A percentile compares a stretch with the other conserved stretches of the same genome.
These are phyloP conservation scores for Phanerodontia chrysosporium DNA, from an alignment of 768 basidiomycete species.

Conservation along the genomic window DNA sequence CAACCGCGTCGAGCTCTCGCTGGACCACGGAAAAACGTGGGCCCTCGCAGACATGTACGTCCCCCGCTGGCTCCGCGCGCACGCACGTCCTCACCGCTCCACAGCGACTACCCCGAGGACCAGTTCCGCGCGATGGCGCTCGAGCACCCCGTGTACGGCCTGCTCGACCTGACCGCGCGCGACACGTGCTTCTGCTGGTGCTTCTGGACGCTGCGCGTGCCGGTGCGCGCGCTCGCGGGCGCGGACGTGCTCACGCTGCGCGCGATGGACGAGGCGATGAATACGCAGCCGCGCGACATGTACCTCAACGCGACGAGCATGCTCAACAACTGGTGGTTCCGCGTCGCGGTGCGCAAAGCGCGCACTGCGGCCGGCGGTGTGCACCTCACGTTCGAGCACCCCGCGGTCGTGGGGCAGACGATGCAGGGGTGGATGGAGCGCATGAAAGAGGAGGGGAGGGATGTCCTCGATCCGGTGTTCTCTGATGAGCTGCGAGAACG, in stretches of 20 bases:
- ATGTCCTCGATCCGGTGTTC: constrained; percentile 41
- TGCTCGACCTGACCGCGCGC: constrained; percentile 41
- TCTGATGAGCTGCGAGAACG: constrained; percentile 2
- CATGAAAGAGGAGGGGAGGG: constrained; percentile 40
- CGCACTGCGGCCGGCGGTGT: constrained; percentile 23
- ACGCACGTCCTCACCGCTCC: background rate
- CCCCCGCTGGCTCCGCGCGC: background rate
- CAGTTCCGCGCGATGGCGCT: constrained; percentile 36
- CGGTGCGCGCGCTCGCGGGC: constrained; percentile 28
- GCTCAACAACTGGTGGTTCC: constrained; percentile 62
- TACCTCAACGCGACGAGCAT: constrained; percentile 55
- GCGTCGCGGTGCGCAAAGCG: constrained; percentile 42
- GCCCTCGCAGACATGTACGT: constrained; percentile 35
- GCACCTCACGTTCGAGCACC: constrained; percentile 51
- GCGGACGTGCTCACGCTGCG: constrained; percentile 43
- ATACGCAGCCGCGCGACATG: constrained; percentile 51
- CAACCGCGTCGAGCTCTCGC: constrained; percentile 52
- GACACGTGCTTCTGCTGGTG: constrained; percentile 61
- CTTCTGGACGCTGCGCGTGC: constrained; percentile 46
- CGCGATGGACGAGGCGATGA: constrained; percentile 50
- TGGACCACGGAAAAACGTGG: constrained; percentile 53
- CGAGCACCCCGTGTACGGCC: constrained; percentile 41
- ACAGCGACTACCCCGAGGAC: constrained; percentile 47
- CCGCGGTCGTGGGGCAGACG: constrained; percentile 44
- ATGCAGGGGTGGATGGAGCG: constrained; percentile 61